Evolutionary conservation across 2,329 filamentous ascomycete genomes (phyloP), one percentile per base, ranked within the genome.

Genomic region (Alternaria postmessia): DNA sequence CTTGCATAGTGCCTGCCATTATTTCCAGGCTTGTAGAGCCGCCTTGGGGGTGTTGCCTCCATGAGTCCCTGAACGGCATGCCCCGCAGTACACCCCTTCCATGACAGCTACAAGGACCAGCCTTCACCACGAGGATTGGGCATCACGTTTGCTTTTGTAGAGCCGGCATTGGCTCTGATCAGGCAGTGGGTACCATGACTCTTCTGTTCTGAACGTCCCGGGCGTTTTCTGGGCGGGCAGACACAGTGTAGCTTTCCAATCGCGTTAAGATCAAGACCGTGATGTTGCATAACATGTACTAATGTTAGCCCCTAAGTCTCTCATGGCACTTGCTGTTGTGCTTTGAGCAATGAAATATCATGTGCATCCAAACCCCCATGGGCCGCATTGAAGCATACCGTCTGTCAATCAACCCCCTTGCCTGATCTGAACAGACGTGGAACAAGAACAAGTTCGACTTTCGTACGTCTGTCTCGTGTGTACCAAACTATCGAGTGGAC

Each of bases 61-160:
- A 24, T 6, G 30, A 32, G 46, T 42, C 46, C 14, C 46, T 49
- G 32, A 18, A 43, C 56, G 56, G 43, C 38, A 41, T 65, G 67
- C 68, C 68, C 69, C 67, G 67, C 69, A 63, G 61, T 65, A 32
- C 58, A 61, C 54, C 30, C 44, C 51, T 49, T 61, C 58, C 48
- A 64, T 63, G 57, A 60, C 66, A 59, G 58, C 61, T 62, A 62
- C 61, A 62, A 47, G 51, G 41, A 47, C 47, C 56, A 36, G 47
- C 20, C 43, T 51, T 11, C 47, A 54, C 52, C 38, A 55, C 57
- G 34, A 58, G 48, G 36, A 56, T 56, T 59, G 63, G 60, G 54
- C 59, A 59, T 54, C 24, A 48, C 57, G 14, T 41, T 56, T 42
- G 48, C 28, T 38, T 30, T 43, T 20, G 8, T n/a, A 22, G 41